A percentile compares a stretch with the other conserved stretches of the same genome.
Evolutionary conservation across 2,329 filamentous ascomycete species (phyloP).

Genomic region (Ilyonectria mors-panacis): DNA sequence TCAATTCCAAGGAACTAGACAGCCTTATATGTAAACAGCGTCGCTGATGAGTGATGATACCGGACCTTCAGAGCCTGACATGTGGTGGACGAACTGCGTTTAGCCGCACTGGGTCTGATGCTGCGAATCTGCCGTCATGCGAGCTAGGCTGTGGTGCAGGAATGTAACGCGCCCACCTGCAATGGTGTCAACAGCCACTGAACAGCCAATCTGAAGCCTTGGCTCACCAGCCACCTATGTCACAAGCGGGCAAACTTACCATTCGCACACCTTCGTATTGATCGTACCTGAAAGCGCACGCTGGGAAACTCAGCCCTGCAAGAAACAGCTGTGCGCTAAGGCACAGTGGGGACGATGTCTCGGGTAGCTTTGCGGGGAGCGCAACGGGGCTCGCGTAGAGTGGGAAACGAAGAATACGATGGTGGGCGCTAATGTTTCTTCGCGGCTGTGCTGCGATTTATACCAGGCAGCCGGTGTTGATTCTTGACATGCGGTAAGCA

Average conservation of each 20-base stretch:
- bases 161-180: neutral
- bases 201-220: neutral
- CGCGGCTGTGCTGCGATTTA: neutral
- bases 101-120: slow-evolving; percentile 16
- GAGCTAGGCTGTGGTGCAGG: neutral
- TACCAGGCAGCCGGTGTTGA: neutral
- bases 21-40: neutral
- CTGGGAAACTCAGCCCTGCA: slow-evolving; percentile 8
- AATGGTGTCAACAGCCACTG: neutral
- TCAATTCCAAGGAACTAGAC: too few species aligned
- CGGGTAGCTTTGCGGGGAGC: neutral
- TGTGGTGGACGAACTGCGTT: neutral
- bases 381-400: neutral
- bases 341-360: neutral
- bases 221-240: neutral
- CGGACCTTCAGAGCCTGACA: neutral
- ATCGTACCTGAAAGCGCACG: slow-evolving; percentile 4
- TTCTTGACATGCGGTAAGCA: neutral
- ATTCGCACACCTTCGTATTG: slow-evolving; percentile 20
- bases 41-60: neutral
- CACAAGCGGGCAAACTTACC: neutral
- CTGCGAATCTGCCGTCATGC: slow-evolving; percentile 11
- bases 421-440: neutral
- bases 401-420: slow-evolving; percentile 22
- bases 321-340: neutral